phyloP scores from a whole-genome alignment of 225 moss, liverwort and hornwort genomes.

The Polytrichum commune region DNA sequence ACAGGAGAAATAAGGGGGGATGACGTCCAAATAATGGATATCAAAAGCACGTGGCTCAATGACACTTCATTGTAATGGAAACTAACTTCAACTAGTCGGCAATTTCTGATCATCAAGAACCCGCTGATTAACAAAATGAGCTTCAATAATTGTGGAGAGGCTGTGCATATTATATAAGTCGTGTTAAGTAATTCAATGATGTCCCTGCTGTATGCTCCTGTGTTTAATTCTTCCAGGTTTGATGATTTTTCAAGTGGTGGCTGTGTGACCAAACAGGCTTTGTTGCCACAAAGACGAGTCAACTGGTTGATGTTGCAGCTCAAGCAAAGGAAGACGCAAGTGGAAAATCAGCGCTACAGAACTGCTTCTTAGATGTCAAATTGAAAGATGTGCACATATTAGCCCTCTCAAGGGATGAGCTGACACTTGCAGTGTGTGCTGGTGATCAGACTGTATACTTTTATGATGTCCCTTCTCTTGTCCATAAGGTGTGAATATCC shows the following conservation, averaged over 20 bases:
- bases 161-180: no score
- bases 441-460: constrained; percentile 54
- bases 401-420: constrained; percentile 79
- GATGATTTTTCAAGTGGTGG: neutral
- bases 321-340: constrained; percentile 37
- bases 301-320: constrained; percentile 59
- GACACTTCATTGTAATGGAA: no score
- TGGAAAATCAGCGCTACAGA: constrained; percentile 53
- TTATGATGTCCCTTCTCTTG: constrained; percentile 74
- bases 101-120: no score
- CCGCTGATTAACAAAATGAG: neutral
- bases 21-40: no score
- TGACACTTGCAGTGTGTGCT: constrained; percentile 74
- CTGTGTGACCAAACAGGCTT: constrained; percentile 55
- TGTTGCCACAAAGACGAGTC: constrained; percentile 70
- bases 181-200: no score
- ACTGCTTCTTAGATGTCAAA: constrained; percentile 42
- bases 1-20: no score
- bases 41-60: no score
- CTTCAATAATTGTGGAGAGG: no score
- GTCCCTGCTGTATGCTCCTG: no score
- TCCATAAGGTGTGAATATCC: constrained; percentile 49
- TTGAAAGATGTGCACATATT: constrained; percentile 55
- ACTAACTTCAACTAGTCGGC: no score
- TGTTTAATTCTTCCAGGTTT: neutral